phyloP scores from a whole-genome alignment of 352 stramenopile genomes.

The Elongisporangium senticosum region DNA sequence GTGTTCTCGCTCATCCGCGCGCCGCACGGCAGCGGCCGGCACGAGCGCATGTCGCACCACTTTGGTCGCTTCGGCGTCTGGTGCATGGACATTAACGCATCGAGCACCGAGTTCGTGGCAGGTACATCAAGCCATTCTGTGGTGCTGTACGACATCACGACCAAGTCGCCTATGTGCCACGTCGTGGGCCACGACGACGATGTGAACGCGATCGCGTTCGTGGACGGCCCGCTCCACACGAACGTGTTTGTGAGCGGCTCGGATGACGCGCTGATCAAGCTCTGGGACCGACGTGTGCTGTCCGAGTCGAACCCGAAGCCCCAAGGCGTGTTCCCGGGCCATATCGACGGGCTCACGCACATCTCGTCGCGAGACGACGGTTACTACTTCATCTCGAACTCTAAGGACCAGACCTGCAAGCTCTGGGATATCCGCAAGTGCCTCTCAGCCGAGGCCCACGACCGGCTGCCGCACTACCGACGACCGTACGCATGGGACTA shows the following conservation, averaged over 20 bases:
- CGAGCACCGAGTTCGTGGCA: constrained; percentile 76
- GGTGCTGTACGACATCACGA: constrained; percentile 78
- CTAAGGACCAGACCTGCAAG: constrained; percentile 80
- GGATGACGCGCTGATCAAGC: constrained; percentile 78
- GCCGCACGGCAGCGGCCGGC: constrained; percentile 21
- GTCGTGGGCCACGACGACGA: constrained; percentile 69
- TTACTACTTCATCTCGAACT: constrained; percentile 87
- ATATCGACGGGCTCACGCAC: constrained; percentile 80
- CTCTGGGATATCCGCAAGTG: constrained; percentile 85
- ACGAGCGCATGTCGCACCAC: constrained; percentile 4
- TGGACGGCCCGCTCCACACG: constrained; percentile 70
- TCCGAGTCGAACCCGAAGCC: constrained; percentile 66
- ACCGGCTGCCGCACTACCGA: constrained; percentile 33
- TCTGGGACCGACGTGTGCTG: constrained; percentile 81
- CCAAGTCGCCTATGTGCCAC: constrained; percentile 58
- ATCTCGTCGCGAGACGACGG: constrained; percentile 80
- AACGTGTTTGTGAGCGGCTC: constrained; percentile 86
- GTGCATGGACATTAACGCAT: constrained; percentile 71
- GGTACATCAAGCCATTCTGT: constrained; percentile 71
- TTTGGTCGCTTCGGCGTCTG: constrained; percentile 68
- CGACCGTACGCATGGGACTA: constrained; percentile 77
- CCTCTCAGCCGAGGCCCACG: constrained; percentile 38
- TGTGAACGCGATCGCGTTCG: constrained; percentile 83
- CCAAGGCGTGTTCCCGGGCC: constrained; percentile 74
- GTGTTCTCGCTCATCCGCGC: constrained; percentile 38